A percentile compares a stretch with the other conserved stretches of the same genome.
Conservation (phyloP, 1,139 yeast species). For the Spathaspora jeffriesii region DNA sequence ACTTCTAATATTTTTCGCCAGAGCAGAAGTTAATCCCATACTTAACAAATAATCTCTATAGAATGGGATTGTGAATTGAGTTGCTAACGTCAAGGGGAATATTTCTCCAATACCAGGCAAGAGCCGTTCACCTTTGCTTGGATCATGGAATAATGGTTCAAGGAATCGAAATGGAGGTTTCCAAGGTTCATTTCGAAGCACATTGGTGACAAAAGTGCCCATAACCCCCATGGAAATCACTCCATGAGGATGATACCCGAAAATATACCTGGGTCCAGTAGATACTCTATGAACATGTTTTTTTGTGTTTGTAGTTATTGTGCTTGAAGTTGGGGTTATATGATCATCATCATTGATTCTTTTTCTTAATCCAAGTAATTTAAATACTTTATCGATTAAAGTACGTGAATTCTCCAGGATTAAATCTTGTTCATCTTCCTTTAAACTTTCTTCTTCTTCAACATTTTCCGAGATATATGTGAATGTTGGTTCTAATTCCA, state of each 20-base stretch:
- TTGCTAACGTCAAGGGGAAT: slow-evolving; percentile 76
- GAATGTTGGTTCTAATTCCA: slow-evolving; percentile 76
- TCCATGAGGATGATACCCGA: slow-evolving; percentile 98
- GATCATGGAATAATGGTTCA: slow-evolving; percentile 43
- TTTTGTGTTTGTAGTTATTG: slow-evolving; percentile 9
- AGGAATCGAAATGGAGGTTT: slow-evolving; percentile 55
- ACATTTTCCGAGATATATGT: slow-evolving; percentile 29
- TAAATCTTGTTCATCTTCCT: slow-evolving; percentile 47
- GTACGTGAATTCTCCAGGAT: slow-evolving; percentile 40
- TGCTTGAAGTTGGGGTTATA: slow-evolving; percentile 1
- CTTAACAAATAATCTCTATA: slow-evolving; percentile 84
- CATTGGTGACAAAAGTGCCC: slow-evolving; percentile 85
- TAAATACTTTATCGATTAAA: slow-evolving; percentile 36
- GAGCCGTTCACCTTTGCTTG: slow-evolving; percentile 41
- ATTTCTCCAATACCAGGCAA: slow-evolving; percentile 83
- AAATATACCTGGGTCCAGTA: slow-evolving; percentile 81
- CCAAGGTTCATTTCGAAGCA: slow-evolving; percentile 49
- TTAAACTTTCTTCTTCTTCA: slow-evolving; percentile 13
- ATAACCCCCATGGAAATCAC: slow-evolving; percentile 92
- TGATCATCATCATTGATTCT: slow-evolving; percentile 29
- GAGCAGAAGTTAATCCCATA: slow-evolving; percentile 85
- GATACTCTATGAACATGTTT: slow-evolving; percentile 26
- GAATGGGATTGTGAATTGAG: slow-evolving; percentile 86
- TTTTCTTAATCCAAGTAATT: slow-evolving; percentile 38
- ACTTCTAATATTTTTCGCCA: slow-evolving; percentile 68